A percentile compares a stretch with the other conserved stretches of the same genome.
Conservation (phyloP, 768 basidiomycete species). For the Butyriboletus loyo region DNA sequence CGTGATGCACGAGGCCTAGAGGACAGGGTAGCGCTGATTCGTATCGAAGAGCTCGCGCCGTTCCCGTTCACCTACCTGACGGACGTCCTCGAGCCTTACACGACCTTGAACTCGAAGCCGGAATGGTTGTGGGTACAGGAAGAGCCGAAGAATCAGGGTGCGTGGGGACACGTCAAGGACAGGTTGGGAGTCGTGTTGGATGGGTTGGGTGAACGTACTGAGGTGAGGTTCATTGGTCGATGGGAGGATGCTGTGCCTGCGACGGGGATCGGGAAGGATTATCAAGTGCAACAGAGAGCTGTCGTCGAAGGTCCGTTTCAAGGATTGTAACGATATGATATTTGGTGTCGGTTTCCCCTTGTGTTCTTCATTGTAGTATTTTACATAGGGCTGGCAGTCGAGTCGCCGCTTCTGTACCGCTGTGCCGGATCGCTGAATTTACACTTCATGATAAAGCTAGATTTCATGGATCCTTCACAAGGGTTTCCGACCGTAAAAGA, state of each 20-base stretch:
- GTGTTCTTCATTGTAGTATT: too few relatives aligned
- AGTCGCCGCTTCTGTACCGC: too few relatives aligned
- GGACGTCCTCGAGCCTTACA: constrained; percentile 46
- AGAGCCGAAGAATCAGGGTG: constrained; percentile 86
- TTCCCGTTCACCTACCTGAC: constrained; percentile 71
- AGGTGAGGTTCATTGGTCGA: constrained; percentile 62
- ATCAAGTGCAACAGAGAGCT: constrained; percentile 59
- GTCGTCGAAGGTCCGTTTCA: constrained; percentile 60
- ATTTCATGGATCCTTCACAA: neutral
- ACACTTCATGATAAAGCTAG: too few relatives aligned
- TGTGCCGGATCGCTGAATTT: neutral
- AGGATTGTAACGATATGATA: constrained; percentile 32
- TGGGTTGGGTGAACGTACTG: constrained; percentile 30
- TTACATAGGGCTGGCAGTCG: too few relatives aligned
- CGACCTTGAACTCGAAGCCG: constrained; percentile 35
- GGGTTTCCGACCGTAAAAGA: constrained; percentile 16
- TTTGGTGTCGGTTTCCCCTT: too few relatives aligned
- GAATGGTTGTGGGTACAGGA: constrained; percentile 72
- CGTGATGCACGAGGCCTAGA: constrained; percentile 49
- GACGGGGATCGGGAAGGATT: constrained; percentile 69
- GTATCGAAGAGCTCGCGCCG: constrained; percentile 84
- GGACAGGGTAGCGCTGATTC: constrained; percentile 60
- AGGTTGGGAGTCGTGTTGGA: constrained; percentile 55
- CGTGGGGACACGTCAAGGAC: constrained; percentile 62
- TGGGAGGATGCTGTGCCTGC: constrained; percentile 72